phyloP scores from a whole-genome alignment of 306 rosid species.

The Vigna unguiculata region DNA sequence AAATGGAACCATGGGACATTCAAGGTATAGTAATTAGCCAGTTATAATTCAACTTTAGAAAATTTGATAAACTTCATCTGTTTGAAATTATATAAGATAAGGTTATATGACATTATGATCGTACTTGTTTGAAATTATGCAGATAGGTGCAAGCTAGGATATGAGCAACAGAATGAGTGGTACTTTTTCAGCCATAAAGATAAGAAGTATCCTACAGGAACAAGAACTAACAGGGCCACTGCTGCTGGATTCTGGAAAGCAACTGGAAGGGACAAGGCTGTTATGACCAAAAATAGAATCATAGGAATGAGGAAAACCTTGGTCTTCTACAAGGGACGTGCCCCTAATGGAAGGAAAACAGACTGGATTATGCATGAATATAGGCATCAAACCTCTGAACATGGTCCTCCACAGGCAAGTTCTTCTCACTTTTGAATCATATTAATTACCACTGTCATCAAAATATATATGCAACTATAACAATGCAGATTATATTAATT shows the following conservation, averaged over 20 bases:
- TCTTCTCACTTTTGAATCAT: background rate
- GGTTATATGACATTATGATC: constrained; percentile 15
- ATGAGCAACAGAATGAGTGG: constrained; percentile 88
- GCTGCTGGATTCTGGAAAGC: constrained; percentile 97
- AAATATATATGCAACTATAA: background rate
- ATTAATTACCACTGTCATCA: constrained; percentile 3
- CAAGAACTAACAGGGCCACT: constrained; percentile 88
- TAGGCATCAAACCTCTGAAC: constrained; percentile 84
- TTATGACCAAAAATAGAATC: constrained; percentile 68
- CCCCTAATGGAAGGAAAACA: constrained; percentile 83
- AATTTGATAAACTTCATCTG: background rate
- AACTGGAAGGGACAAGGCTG: constrained; percentile 94
- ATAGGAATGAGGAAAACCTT: constrained; percentile 96
- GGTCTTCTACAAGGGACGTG: constrained; percentile 92
- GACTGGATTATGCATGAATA: constrained; percentile 99
- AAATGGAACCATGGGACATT: constrained; percentile 96
- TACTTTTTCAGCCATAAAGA: constrained; percentile 94
- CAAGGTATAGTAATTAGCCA: constrained; percentile 61
- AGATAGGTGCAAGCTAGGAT: constrained; percentile 79
- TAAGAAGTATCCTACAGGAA: constrained; percentile 91
- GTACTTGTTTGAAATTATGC: constrained; percentile 1
- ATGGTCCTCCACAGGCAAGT: constrained; percentile 78
- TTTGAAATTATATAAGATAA: constrained; percentile 5
- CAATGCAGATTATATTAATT: background rate
- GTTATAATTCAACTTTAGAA: background rate